A percentile compares a stretch with the other conserved stretches of the same genome.
Evolutionary conservation across 2,329 filamentous ascomycete genomes (phyloP).

Genomic region (Ascochyta pisi): DNA sequence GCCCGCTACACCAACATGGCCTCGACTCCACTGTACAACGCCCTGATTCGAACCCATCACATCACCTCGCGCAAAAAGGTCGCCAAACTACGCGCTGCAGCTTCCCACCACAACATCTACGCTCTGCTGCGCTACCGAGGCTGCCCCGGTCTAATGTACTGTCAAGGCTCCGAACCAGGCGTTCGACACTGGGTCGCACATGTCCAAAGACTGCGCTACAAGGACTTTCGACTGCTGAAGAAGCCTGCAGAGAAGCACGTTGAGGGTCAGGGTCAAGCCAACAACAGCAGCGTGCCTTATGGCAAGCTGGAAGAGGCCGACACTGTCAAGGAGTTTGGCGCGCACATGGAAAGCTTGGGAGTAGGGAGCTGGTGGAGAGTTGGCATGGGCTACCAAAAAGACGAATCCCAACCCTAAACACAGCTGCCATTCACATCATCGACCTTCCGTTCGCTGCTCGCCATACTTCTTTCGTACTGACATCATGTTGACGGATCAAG

Average conservation of each 20-base stretch:
- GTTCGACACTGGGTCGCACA: slow-evolving; percentile 69
- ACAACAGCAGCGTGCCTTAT: slow-evolving; percentile 11
- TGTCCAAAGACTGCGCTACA: slow-evolving; percentile 72
- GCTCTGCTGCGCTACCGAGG: slow-evolving; percentile 72
- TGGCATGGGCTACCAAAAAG: slow-evolving; percentile 65
- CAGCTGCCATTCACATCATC: not conserved
- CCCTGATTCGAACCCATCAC: slow-evolving; percentile 79
- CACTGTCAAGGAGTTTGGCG: slow-evolving; percentile 69
- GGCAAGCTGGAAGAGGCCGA: slow-evolving; percentile 63
- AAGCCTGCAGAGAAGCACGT: slow-evolving; percentile 54
- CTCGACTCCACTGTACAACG: slow-evolving; percentile 52
- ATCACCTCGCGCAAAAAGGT: slow-evolving; percentile 82
- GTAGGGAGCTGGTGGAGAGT: slow-evolving; percentile 71
- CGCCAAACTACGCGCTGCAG: slow-evolving; percentile 67
- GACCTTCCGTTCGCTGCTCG: too few species aligned
- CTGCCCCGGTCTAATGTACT: slow-evolving; percentile 80
- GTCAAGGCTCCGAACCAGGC: slow-evolving; percentile 64
- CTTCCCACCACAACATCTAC: slow-evolving; percentile 65
- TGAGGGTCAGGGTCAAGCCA: not conserved
- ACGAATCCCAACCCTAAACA: slow-evolving; percentile 21
- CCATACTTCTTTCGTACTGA: too few species aligned
- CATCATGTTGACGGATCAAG: too few species aligned
- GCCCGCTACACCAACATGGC: slow-evolving; percentile 27
- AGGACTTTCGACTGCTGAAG: slow-evolving; percentile 71
- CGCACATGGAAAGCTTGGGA: slow-evolving; percentile 65